A percentile compares a stretch with the other conserved stretches of the same genome.
phyloP scores from a whole-genome alignment of 306 rosid species.

The Corylus heterophylla region DNA sequence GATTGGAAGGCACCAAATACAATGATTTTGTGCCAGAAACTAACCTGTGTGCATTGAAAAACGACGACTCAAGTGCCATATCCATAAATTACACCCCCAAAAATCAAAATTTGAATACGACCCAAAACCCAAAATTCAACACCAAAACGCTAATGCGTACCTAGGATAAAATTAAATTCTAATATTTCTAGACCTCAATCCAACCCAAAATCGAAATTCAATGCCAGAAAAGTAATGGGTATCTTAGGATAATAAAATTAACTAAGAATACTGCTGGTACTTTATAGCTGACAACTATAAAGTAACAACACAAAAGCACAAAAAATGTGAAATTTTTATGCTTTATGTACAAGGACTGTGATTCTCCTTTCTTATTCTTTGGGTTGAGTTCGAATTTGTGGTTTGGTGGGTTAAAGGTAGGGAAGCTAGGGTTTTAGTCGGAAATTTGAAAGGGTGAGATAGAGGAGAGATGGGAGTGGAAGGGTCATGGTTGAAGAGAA shows the following conservation, averaged over 20 bases:
- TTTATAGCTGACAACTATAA: not conserved
- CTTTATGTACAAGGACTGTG: not conserved
- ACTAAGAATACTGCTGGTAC: not conserved
- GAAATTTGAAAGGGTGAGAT: constrained; percentile 1
- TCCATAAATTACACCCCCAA: not conserved
- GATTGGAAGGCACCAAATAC: constrained; percentile 28
- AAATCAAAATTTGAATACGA: not conserved
- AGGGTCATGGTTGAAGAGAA: not conserved
- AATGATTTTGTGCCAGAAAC: constrained; percentile 28
- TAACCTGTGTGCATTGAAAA: constrained; percentile 26
- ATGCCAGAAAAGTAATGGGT: constrained; percentile 8
- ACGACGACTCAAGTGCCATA: constrained; percentile 47
- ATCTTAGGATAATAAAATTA: not conserved
- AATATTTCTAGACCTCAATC: not conserved
- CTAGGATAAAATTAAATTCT: not conserved
- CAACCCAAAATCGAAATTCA: constrained; percentile 21
- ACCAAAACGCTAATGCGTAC: constrained; percentile 11
- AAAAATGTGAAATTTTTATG: not conserved
- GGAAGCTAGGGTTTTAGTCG: not conserved
- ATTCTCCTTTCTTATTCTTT: not conserved
- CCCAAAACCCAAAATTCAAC: constrained; percentile 23
- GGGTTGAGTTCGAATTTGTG: too few species aligned
- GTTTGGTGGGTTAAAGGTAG: not conserved
- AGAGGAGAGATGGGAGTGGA: not conserved
- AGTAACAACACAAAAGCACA: not conserved